These are phyloP conservation scores for Penicillium freii DNA, from an alignment of 2,329 filamentous ascomycete genomes.

Conservation along the genomic window DNA sequence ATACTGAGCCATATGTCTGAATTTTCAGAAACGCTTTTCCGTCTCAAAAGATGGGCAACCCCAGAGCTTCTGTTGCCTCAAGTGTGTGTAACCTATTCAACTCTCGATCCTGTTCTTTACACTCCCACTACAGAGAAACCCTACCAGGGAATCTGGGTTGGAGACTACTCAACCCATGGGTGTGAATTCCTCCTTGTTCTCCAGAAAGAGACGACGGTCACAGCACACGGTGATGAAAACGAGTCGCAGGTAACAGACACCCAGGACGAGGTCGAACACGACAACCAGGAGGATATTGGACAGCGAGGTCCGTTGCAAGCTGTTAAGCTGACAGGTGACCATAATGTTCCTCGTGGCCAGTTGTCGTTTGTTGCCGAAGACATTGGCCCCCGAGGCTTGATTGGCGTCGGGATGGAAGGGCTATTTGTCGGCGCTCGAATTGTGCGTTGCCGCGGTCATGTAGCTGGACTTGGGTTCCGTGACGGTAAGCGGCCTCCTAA, in stretches of 20 bases:
- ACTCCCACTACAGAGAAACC: slow-evolving; percentile 77
- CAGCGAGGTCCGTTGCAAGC: slow-evolving; percentile 72
- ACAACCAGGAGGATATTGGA: slow-evolving; percentile 47
- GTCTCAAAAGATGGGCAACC: slow-evolving; percentile 74
- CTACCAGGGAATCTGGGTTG: slow-evolving; percentile 87
- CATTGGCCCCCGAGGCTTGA: slow-evolving; percentile 63
- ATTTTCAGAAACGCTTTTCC: slow-evolving; percentile 68
- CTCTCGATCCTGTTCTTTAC: slow-evolving; percentile 71
- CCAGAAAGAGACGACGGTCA: slow-evolving; percentile 59
- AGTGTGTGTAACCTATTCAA: slow-evolving; percentile 62
- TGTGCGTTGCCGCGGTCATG: slow-evolving; percentile 72
- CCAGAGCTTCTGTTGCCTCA: slow-evolving; percentile 45
- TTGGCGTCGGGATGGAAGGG: slow-evolving; percentile 63
- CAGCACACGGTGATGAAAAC: background rate
- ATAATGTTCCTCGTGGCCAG: slow-evolving; percentile 84
- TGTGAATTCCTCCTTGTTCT: slow-evolving; percentile 83
- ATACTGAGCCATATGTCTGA: slow-evolving; percentile 50
- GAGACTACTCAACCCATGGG: slow-evolving; percentile 83
- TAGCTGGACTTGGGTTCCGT: slow-evolving; percentile 69
- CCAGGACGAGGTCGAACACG: slow-evolving; percentile 34
- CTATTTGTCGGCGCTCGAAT: slow-evolving; percentile 72
- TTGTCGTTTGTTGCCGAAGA: slow-evolving; percentile 78
- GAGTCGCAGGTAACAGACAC: background rate
- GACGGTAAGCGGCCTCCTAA: slow-evolving; percentile 58
- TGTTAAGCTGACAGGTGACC: slow-evolving; percentile 88